A percentile compares a stretch with the other conserved stretches of the same genome.
These are phyloP conservation scores for Trichoderma breve DNA, from an alignment of 2,329 filamentous ascomycete species.

Conservation along the genomic window DNA sequence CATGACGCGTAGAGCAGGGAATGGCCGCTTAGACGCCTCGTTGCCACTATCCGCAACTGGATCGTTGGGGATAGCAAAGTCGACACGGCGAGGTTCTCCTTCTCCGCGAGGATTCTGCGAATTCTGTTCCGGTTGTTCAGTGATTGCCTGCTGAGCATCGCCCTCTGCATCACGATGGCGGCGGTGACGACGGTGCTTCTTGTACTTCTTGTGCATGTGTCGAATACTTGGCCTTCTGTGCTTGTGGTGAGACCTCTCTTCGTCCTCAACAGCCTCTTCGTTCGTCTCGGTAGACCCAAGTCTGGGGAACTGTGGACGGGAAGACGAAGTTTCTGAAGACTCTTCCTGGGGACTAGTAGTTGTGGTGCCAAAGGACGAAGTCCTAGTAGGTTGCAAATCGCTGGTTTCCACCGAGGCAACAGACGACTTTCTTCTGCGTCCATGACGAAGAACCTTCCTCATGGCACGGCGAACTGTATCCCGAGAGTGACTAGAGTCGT, in stretches of 20 bases:
- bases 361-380: slow-evolving; percentile 43
- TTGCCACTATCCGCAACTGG: slow-evolving; percentile 30
- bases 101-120: slow-evolving; percentile 23
- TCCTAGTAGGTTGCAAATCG: slow-evolving; percentile 35
- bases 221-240: slow-evolving; percentile 37
- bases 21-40: slow-evolving; percentile 31
- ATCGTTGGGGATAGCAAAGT: slow-evolving; percentile 48
- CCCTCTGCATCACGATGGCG: slow-evolving; percentile 28
- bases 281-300: slow-evolving; percentile 39
- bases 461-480: slow-evolving; percentile 71
- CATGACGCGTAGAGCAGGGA: slow-evolving; percentile 54
- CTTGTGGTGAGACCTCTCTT: slow-evolving; percentile 35
- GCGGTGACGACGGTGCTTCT: slow-evolving; percentile 44
- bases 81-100: slow-evolving; percentile 55
- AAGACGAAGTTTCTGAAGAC: slow-evolving; percentile 39
- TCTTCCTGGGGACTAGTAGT: slow-evolving; percentile 39
- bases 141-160: slow-evolving; percentile 34
- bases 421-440: slow-evolving; percentile 75
- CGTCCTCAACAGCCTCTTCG: slow-evolving; percentile 48
- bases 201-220: slow-evolving; percentile 43
- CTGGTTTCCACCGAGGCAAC: slow-evolving; percentile 63
- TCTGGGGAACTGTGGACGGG: slow-evolving; percentile 37
- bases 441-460: slow-evolving; percentile 69
- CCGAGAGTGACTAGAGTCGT: slow-evolving; percentile 54
- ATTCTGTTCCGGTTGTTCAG: slow-evolving; percentile 24